Evolutionary conservation across 2,329 filamentous ascomycete genomes (phyloP).

Genomic region (Nemania diffusa): DNA sequence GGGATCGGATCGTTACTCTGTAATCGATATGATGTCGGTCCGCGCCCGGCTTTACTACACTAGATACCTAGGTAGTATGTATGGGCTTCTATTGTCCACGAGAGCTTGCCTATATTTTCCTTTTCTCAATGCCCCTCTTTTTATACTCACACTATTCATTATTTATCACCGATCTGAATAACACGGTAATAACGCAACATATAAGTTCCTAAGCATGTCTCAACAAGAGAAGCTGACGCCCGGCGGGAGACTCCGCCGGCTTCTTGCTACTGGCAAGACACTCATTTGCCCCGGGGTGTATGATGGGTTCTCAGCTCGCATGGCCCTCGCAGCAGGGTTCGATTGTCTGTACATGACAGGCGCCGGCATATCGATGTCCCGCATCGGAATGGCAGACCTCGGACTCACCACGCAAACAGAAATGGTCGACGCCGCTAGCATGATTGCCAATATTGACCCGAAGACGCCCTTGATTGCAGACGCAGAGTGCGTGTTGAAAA

Average conservation of each 20-base stretch:
- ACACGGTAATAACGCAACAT: background rate
- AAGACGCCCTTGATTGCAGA: constrained; percentile 69
- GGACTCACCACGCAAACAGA: constrained; percentile 70
- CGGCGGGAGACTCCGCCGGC: constrained; percentile 51
- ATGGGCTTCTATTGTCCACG: background rate
- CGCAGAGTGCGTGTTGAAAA: constrained; percentile 53
- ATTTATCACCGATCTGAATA: background rate
- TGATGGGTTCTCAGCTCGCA: constrained; percentile 72
- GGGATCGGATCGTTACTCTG: background rate
- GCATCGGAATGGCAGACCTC: constrained; percentile 70
- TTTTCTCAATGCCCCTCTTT: background rate
- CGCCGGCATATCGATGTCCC: constrained; percentile 52
- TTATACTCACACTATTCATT: background rate
- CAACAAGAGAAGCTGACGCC: constrained; percentile 1
- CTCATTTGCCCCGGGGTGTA: constrained; percentile 73
- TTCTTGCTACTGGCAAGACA: constrained; percentile 51
- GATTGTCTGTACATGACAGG: constrained; percentile 69
- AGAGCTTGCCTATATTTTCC: background rate
- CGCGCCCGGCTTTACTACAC: background rate
- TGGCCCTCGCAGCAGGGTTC: constrained; percentile 66
- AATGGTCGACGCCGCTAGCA: constrained; percentile 71
- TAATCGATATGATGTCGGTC: background rate
- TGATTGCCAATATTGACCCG: constrained; percentile 69
- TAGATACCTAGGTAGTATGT: no score
- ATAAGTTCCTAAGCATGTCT: background rate